Evolutionary conservation across 257 asterid genomes (phyloP).

Genomic region (Cinchona pubescens): DNA sequence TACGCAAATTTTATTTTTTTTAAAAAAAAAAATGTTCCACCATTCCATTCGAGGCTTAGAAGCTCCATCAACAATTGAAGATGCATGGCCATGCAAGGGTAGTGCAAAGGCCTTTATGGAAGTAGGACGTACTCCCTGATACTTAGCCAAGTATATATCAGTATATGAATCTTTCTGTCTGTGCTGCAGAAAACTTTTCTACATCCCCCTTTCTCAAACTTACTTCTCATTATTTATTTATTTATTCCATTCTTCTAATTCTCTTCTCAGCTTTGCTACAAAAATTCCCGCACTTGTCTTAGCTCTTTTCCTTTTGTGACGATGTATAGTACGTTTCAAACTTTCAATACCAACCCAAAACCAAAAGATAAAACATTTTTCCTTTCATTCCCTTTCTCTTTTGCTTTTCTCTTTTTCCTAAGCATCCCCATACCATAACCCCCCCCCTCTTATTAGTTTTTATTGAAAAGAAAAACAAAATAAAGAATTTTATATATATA

Average conservation of each 20-base stretch:
- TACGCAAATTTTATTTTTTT: no score
- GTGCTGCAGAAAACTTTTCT: background rate
- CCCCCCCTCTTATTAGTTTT: no score
- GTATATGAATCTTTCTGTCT: background rate
- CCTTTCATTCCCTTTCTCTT: background rate
- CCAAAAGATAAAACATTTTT: background rate
- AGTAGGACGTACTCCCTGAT: no score
- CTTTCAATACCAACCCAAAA: constrained; percentile 18
- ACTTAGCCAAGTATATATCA: no score
- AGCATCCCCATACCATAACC: constrained; percentile 6
- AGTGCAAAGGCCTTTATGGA: background rate
- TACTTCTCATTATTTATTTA: no score
- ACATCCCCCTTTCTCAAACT: background rate
- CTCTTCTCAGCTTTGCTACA: constrained; percentile 10
- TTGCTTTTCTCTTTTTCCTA: background rate
- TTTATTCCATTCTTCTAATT: background rate
- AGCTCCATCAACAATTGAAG: no score
- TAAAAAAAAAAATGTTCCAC: no score
- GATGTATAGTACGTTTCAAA: constrained; percentile 6
- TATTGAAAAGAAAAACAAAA: background rate
- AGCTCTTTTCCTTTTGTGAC: constrained; percentile 5
- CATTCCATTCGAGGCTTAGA: no score
- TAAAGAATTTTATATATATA: background rate
- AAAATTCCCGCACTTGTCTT: constrained; percentile 16
- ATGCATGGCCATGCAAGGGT: background rate